A percentile compares a stretch with the other conserved stretches of the same genome.
Conservation (phyloP, 2,329 filamentous ascomycete genomes). For the Trichoderma sp. region DNA sequence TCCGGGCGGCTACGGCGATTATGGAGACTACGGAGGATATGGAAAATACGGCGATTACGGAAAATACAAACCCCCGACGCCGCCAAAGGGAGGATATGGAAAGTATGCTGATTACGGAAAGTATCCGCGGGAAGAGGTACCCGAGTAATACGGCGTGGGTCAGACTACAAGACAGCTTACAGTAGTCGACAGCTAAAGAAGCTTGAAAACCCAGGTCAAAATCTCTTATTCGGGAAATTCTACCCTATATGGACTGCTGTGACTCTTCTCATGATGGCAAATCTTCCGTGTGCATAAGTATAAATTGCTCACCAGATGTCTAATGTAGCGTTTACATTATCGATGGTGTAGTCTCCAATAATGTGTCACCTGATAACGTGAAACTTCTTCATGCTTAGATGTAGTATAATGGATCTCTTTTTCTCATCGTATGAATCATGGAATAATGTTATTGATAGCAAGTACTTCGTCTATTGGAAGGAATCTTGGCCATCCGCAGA, state of each 20-base stretch:
- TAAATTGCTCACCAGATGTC: neutral
- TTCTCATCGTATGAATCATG: neutral
- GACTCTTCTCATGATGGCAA: neutral
- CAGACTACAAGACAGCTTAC: neutral
- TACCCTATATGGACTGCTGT: neutral
- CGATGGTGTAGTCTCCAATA: neutral
- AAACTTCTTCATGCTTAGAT: neutral
- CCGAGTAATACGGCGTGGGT: neutral
- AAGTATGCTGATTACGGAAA: constrained; percentile 6
- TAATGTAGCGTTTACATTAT: neutral
- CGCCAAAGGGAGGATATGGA: constrained; percentile 7
- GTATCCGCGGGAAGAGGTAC: neutral
- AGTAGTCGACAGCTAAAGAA: neutral
- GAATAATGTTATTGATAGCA: neutral
- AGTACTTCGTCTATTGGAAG: neutral
- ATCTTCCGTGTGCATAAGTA: neutral
- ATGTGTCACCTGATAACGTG: neutral
- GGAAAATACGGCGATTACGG: constrained; percentile 10
- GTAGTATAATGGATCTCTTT: neutral
- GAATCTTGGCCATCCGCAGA: neutral
- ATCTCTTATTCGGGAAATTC: neutral
- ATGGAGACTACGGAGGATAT: constrained; percentile 12
- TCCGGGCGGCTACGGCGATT: constrained; percentile 15
- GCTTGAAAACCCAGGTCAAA: neutral
- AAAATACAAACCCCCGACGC: constrained; percentile 8